Evolutionary conservation across 2,329 filamentous ascomycete genomes (phyloP).

Genomic region (Hirsutella rhossiliensis): DNA sequence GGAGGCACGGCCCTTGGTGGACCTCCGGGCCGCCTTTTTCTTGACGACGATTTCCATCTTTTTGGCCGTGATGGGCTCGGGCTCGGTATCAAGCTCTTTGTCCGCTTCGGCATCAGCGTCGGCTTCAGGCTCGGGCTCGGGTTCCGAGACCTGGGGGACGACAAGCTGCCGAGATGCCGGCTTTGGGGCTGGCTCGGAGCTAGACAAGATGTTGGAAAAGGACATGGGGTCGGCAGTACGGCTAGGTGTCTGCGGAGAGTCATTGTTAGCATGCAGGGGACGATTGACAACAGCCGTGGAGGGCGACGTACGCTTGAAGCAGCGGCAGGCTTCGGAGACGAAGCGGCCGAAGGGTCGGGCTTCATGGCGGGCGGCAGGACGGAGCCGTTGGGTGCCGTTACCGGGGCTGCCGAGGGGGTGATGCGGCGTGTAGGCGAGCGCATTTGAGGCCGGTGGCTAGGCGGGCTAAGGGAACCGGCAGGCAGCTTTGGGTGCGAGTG

Average conservation of each 20-base stretch:
- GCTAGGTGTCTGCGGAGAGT: conserved; percentile 46
- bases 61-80: conserved; percentile 13
- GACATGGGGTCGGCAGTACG: conserved; percentile 84
- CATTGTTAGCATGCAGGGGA: neutral
- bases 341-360: conserved; percentile 26
- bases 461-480: conserved; percentile 30
- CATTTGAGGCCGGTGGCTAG: conserved; percentile 26
- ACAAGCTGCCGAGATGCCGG: conserved; percentile 35
- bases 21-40: conserved; percentile 20
- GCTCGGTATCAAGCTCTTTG: conserved; percentile 22
- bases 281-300: neutral
- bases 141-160: conserved; percentile 9
- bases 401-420: conserved; percentile 12
- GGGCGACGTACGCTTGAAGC: conserved; percentile 18
- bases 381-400: conserved; percentile 27
- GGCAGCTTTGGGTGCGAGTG: conserved; percentile 35
- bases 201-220: conserved; percentile 87
- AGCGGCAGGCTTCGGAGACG: conserved; percentile 25
- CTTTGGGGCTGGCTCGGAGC: conserved; percentile 52
- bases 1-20: conserved; percentile 38
- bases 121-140: conserved; percentile 6
- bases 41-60: conserved; percentile 15
- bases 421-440: conserved; percentile 33
- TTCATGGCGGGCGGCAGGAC: conserved; percentile 14
- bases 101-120: conserved; percentile 22